These are phyloP conservation scores for Hypericum androsaemum DNA, from an alignment of 345 rosid genomes.

Conservation along the genomic window DNA sequence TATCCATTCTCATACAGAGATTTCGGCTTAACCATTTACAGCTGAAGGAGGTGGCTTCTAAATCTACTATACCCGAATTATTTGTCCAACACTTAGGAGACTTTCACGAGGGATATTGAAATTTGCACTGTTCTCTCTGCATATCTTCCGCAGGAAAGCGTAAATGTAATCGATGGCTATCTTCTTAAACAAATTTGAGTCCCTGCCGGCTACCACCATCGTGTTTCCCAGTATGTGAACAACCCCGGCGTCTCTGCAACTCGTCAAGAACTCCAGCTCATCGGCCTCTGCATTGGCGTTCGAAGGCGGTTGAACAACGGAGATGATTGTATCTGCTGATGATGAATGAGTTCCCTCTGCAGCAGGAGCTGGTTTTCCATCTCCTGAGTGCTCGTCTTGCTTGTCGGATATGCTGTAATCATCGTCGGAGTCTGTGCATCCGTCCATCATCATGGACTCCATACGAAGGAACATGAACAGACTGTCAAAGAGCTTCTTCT, in stretches of 20 bases:
- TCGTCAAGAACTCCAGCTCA: conserved; percentile 11
- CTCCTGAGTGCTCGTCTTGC: conserved; percentile 33
- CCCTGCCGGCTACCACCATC: conserved; percentile 11
- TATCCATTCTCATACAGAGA: too few species aligned
- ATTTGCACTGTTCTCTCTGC: conserved; percentile 13
- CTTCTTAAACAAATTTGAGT: conserved; percentile 13
- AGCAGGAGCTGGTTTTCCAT: conserved; percentile 21
- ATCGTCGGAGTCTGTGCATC: conserved; percentile 42
- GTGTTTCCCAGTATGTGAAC: conserved; percentile 16
- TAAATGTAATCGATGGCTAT: conserved; percentile 13
- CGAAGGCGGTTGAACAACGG: background rate
- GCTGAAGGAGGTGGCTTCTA: background rate
- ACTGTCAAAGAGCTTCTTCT: conserved; percentile 6
- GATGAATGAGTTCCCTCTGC: conserved; percentile 7
- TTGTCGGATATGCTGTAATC: conserved; percentile 41
- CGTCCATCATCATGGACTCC: conserved; percentile 23
- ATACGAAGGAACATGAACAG: conserved; percentile 10
- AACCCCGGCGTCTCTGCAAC: conserved; percentile 13
- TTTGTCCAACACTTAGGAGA: conserved; percentile 14
- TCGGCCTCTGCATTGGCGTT: background rate
- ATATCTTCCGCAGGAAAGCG: conserved; percentile 19
- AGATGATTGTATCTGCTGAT: conserved; percentile 11
- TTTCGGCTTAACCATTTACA: too few species aligned
- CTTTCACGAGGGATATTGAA: conserved; percentile 18
- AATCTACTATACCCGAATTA: conserved; percentile 7